phyloP scores from a whole-genome alignment of 2,329 filamentous ascomycete species.

The Ascosphaera aggregata region DNA sequence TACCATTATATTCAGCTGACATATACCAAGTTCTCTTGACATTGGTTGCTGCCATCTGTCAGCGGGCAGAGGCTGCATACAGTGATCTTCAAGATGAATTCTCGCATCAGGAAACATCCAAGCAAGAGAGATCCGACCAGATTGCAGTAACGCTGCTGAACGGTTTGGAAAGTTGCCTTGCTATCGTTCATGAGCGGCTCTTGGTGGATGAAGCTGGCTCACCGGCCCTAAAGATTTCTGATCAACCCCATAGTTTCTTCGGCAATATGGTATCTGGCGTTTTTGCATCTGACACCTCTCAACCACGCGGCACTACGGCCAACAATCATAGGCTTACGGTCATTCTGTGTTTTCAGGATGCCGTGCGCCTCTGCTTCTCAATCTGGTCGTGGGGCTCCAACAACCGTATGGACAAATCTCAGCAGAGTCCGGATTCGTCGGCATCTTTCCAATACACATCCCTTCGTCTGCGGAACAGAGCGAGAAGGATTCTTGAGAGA shows the following conservation, averaged over 20 bases:
- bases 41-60: constrained; percentile 71
- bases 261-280: constrained; percentile 87
- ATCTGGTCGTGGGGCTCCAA: constrained; percentile 85
- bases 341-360: constrained; percentile 88
- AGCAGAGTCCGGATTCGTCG: constrained; percentile 41
- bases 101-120: constrained; percentile 16
- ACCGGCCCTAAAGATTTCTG: constrained; percentile 49
- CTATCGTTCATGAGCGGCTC: constrained; percentile 63
- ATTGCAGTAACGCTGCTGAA: constrained; percentile 57
- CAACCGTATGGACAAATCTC: constrained; percentile 13
- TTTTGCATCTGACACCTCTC: constrained; percentile 54
- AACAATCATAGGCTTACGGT: constrained; percentile 80
- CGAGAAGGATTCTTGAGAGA: constrained; percentile 71
- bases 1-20: constrained; percentile 61
- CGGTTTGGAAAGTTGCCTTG: constrained; percentile 74
- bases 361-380: constrained; percentile 69
- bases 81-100: constrained; percentile 34
- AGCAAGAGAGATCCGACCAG: constrained; percentile 32
- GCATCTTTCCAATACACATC: constrained; percentile 85
- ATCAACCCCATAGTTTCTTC: constrained; percentile 71
- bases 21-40: constrained; percentile 84
- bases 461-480: constrained; percentile 70
- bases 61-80: constrained; percentile 52
- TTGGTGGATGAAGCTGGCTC: constrained; percentile 49
- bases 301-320: constrained; percentile 61